Percentiles rank a stretch among this genome's conserved stretches.
Evolutionary conservation across 2,329 filamentous ascomycete genomes (phyloP).

Genomic region (Diaporthe helianthi): DNA sequence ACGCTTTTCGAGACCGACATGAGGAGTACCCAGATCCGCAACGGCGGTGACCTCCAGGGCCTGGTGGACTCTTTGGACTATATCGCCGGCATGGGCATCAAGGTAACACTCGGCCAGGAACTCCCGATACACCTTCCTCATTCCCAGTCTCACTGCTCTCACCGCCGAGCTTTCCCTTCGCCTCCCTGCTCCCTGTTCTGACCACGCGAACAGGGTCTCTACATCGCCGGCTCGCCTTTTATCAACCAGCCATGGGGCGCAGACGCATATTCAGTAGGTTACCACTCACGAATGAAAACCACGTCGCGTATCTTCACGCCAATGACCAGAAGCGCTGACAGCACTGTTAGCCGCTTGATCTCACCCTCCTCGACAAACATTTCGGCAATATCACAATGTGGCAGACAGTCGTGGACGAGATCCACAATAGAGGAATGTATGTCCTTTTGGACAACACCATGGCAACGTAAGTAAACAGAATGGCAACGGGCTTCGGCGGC

Average conservation of each 20-base stretch:
- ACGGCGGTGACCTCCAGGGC: constrained; percentile 66
- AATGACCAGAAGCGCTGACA: constrained; percentile 13
- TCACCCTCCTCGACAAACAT: constrained; percentile 69
- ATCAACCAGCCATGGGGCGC: constrained; percentile 70
- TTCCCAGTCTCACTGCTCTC: background rate
- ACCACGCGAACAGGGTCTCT: constrained; percentile 52
- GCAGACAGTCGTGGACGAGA: constrained; percentile 63
- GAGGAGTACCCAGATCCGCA: constrained; percentile 66
- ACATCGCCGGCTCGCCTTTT: constrained; percentile 68
- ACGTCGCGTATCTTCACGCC: background rate
- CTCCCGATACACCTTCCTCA: background rate
- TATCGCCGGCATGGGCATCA: constrained; percentile 69
- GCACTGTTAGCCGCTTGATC: constrained; percentile 56
- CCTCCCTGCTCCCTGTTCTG: background rate
- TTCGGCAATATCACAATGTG: constrained; percentile 65
- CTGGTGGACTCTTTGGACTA: constrained; percentile 68
- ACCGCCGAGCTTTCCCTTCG: background rate
- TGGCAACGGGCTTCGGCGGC: background rate
- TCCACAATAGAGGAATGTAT: constrained; percentile 70
- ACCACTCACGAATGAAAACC: constrained; percentile 40
- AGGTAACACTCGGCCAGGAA: constrained; percentile 40
- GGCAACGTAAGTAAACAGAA: constrained; percentile 50
- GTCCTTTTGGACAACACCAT: constrained; percentile 72
- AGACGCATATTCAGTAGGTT: constrained; percentile 59
- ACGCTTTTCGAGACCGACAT: constrained; percentile 67